Base-by-base conservation (phyloP, 441 rosid species). In the Adansonia madagascariensis region DNA sequence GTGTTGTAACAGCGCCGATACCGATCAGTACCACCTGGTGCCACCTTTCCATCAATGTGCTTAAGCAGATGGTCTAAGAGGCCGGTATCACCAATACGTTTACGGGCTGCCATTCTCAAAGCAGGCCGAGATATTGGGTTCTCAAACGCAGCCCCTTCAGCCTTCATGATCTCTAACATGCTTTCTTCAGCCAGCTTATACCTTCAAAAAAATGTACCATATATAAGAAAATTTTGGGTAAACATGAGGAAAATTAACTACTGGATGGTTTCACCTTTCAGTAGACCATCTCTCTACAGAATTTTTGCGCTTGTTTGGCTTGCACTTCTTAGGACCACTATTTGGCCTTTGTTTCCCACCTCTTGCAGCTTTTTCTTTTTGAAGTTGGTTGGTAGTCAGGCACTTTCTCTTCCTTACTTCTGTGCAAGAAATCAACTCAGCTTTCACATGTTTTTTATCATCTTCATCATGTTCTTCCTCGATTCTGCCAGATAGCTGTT, bases 1-100 rank as follows among this genome's bases (percentile, higher is more conserved):
- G 96, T 89, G 81, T 91, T 92, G 86, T 89, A 85, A 85, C 97
- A 92, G 70, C 98, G 91, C 78, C 97, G 88, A 82, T 91, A 93
- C 53, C 98, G 85, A 70, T 93, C 94, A 49, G 78, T 62, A 80
- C 97, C 98, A 66, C 91, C 90, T 10, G 98, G 97, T 8, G 98
- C 95, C 66, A 95, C 91, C 79, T 85, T 90, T 59, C 97, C 97
- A 79, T 91, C 97, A 41, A 92, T 85, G 82, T 95, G 96, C 95
- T 91, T 95, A 81, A 92, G 78, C 18, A 89, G 85, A 81, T 95
- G 98, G 82, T 95, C 98, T 82, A 95, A 89, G 73, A 95, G 94
- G 20, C 98, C 98, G 73, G 98, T 95, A 77, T 95, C 98, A 74
- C 95, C 95, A 76, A 95, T 92, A 67, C 70, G 80, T 76, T 83